These are phyloP conservation scores for Cyclotella kingstonii DNA, from an alignment of 108 stramenopile species.

Conservation along the genomic window DNA sequence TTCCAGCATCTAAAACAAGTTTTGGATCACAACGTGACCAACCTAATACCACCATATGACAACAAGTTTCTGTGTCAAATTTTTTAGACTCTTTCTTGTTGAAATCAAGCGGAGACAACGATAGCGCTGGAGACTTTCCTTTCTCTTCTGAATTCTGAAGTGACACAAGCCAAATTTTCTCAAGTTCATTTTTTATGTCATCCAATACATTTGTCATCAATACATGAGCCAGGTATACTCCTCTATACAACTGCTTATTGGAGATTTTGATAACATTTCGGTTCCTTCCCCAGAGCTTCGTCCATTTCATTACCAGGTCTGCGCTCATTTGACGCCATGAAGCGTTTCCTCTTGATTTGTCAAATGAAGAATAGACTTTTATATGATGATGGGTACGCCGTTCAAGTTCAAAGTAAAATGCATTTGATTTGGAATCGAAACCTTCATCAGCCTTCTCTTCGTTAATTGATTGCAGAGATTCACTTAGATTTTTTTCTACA, in stretches of 20 bases:
- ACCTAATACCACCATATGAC: constrained; percentile 27
- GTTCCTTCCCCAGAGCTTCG: constrained; percentile 36
- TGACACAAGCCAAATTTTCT: not conserved
- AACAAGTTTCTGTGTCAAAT: constrained; percentile 31
- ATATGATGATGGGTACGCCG: not conserved
- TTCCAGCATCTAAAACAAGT: constrained; percentile 14
- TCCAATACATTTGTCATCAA: constrained; percentile 15
- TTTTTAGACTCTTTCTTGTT: not conserved
- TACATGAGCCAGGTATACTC: constrained; percentile 26
- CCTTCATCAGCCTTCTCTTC: too few relatives aligned
- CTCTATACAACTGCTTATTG: constrained; percentile 12
- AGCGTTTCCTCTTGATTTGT: not conserved
- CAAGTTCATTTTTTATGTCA: constrained; percentile 14
- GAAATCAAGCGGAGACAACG: not conserved
- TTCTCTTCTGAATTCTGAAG: not conserved
- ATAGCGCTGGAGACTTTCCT: not conserved
- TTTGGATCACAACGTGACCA: constrained; percentile 35
- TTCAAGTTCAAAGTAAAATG: too few relatives aligned
- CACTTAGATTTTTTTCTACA: too few relatives aligned
- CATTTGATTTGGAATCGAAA: too few relatives aligned
- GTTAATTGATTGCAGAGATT: too few relatives aligned
- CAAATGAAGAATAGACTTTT: not conserved
- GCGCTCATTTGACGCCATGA: constrained; percentile 24
- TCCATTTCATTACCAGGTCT: constrained; percentile 28
- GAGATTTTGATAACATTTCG: constrained; percentile 9